These are phyloP conservation scores for Zymoseptoria tritici DNA, from an alignment of 2,329 filamentous ascomycete genomes.

Conservation along the genomic window DNA sequence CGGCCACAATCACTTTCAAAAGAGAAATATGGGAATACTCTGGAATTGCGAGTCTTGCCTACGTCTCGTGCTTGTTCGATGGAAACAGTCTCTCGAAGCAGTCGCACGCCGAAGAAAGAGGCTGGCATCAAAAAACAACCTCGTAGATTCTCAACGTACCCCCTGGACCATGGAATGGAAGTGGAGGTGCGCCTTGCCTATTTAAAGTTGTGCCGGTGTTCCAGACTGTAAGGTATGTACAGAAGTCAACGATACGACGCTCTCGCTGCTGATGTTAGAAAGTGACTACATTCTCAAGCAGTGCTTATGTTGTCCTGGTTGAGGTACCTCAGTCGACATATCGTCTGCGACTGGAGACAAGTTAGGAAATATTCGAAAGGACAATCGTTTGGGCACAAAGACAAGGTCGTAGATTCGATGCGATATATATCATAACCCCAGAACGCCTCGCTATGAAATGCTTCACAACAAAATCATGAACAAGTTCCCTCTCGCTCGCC, in stretches of 20 bases:
- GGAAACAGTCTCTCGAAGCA: background rate
- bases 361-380: background rate
- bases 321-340: too few species aligned
- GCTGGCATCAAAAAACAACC: background rate
- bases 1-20: background rate
- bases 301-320: too few species aligned
- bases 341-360: background rate
- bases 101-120: background rate
- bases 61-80: background rate
- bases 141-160: background rate
- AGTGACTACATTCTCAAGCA: too few species aligned
- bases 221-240: background rate
- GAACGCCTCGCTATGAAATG: slow-evolving; percentile 11
- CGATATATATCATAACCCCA: background rate
- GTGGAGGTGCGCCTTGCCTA: background rate
- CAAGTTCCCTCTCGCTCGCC: background rate
- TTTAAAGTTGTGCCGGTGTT: background rate
- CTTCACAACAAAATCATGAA: slow-evolving; percentile 1
- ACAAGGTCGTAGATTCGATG: background rate
- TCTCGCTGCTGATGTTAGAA: too few species aligned
- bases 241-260: too few species aligned
- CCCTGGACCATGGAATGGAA: background rate
- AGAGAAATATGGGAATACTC: background rate
- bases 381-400: background rate
- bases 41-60: background rate